Evolutionary conservation across 2,329 filamentous ascomycete species (phyloP).

Genomic region (Juglanconis oblonga): DNA sequence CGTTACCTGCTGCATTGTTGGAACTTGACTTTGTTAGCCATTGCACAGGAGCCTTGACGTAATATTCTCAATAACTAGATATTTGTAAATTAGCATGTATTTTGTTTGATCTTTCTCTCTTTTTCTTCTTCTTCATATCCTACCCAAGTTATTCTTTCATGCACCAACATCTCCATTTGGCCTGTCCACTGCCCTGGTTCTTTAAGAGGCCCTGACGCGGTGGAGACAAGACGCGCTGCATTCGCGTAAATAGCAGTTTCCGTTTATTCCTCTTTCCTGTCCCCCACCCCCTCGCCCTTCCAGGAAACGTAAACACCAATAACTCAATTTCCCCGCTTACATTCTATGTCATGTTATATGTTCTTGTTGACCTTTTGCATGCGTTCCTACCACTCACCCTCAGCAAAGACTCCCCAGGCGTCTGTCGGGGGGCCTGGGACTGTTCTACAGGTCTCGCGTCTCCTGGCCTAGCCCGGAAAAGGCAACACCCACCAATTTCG

Average conservation of each 20-base stretch:
- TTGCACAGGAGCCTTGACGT: too few species aligned
- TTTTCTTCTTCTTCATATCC: too few species aligned
- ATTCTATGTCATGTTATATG: neutral
- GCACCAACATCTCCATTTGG: too few species aligned
- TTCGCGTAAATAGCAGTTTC: neutral
- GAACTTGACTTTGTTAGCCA: neutral
- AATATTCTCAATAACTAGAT: too few species aligned
- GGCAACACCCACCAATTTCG: neutral
- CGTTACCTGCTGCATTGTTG: neutral
- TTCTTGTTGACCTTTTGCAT: neutral
- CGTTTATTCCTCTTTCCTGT: neutral
- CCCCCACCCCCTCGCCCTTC: too few species aligned
- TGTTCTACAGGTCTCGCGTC: neutral
- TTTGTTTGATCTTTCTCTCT: too few species aligned
- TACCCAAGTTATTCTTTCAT: too few species aligned
- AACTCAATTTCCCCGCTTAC: neutral
- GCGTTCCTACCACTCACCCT: neutral
- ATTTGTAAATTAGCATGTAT: too few species aligned
- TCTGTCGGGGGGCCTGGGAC: neutral
- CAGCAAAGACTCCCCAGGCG: too few species aligned
- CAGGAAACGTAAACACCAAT: too few species aligned
- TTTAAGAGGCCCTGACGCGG: neutral
- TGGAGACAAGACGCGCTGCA: neutral
- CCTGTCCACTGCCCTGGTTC: too few species aligned
- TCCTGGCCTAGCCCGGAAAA: neutral